Conservation (phyloP, 208 protist species). For the Trypanosoma lewisi region DNA sequence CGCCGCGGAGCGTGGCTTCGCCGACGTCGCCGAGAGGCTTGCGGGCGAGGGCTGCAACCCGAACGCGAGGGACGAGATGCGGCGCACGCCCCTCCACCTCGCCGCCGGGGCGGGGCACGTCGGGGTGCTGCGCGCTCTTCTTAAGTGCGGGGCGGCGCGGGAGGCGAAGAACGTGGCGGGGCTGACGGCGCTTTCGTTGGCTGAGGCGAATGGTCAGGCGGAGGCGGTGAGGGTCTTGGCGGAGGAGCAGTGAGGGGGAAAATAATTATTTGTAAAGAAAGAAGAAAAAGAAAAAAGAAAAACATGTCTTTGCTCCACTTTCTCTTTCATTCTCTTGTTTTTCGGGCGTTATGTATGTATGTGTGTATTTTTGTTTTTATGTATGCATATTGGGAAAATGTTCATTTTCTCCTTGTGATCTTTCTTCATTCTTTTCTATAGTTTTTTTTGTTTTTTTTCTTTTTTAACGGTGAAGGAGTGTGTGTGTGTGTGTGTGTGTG, state of each 20-base stretch:
- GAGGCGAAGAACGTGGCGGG: constrained; percentile 59
- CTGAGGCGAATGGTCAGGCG: constrained; percentile 31
- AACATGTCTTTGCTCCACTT: neutral
- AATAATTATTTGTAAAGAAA: too few relatives aligned
- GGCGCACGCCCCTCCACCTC: constrained; percentile 80
- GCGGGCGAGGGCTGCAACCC: constrained; percentile 70
- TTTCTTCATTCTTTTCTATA: neutral
- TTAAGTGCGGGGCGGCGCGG: constrained; percentile 44
- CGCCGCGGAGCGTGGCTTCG: constrained; percentile 71
- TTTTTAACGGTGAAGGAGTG: neutral
- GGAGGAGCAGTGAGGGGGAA: neutral
- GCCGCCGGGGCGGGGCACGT: constrained; percentile 50
- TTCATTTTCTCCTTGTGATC: neutral
- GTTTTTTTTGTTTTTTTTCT: constrained; percentile 14
- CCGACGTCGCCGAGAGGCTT: constrained; percentile 32
- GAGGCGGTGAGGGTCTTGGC: constrained; percentile 37
- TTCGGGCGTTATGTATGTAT: neutral
- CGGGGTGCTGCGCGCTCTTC: constrained; percentile 37
- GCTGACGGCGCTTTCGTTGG: constrained; percentile 59
- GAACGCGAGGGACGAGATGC: constrained; percentile 54
- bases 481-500: too few relatives aligned
- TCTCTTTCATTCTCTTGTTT: constrained; percentile 12
- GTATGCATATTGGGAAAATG: neutral
- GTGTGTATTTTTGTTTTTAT: neutral
- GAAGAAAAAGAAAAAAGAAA: neutral